These are phyloP conservation scores for Aspergillus luchuensis DNA, from an alignment of 2,329 filamentous ascomycete species.

Conservation along the genomic window DNA sequence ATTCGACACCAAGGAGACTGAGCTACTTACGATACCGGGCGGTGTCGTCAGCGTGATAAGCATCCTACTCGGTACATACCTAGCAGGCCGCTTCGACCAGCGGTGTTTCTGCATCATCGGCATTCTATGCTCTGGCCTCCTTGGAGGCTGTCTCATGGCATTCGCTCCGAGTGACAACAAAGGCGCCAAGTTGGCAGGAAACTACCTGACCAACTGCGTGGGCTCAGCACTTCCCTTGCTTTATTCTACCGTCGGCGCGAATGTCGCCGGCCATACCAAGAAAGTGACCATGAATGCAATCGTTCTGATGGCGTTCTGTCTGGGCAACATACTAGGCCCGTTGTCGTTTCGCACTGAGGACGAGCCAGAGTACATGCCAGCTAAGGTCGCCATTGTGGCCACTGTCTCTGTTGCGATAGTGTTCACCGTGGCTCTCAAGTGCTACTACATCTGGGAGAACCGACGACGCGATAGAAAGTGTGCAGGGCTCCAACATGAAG, in stretches of 20 bases:
- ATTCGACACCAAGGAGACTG: conserved; percentile 46
- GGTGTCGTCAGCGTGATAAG: conserved; percentile 45
- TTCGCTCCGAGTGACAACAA: conserved; percentile 40
- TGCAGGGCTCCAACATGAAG: conserved; percentile 21
- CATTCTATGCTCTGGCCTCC: conserved; percentile 44
- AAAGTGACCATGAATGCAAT: conserved; percentile 53
- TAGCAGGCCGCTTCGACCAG: conserved; percentile 42
- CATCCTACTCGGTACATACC: conserved; percentile 40
- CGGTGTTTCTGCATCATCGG: conserved; percentile 44
- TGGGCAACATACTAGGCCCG: conserved; percentile 50
- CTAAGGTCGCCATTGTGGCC: conserved; percentile 44
- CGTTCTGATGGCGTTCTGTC: conserved; percentile 46
- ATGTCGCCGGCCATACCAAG: conserved; percentile 54
- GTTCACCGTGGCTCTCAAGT: conserved; percentile 24
- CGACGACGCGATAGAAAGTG: conserved; percentile 25
- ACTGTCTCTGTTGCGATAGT: conserved; percentile 34
- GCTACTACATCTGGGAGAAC: conserved; percentile 37
- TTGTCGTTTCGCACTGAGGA: conserved; percentile 48
- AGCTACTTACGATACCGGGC: conserved; percentile 47
- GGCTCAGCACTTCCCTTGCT: conserved; percentile 44
- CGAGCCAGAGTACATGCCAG: conserved; percentile 45
- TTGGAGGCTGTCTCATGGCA: conserved; percentile 47
- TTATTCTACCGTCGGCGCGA: conserved; percentile 46
- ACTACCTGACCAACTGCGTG: conserved; percentile 46
- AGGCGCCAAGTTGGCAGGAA: conserved; percentile 42